These are phyloP conservation scores for Nicotiana tabacum DNA, from an alignment of 257 asterid species.

Conservation along the genomic window DNA sequence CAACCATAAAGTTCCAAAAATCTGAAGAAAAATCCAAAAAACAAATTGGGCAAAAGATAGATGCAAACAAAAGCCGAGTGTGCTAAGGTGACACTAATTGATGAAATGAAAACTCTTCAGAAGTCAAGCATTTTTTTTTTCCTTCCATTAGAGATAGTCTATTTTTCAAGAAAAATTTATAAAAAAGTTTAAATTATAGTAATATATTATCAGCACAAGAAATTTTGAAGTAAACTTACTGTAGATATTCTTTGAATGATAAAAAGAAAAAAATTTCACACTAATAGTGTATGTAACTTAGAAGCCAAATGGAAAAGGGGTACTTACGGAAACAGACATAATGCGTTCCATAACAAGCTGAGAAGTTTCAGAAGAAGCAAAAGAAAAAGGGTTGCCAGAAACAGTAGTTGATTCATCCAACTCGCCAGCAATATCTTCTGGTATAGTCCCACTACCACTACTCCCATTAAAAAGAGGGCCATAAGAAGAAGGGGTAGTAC, in stretches of 20 bases:
- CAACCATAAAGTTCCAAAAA: conserved; percentile 4
- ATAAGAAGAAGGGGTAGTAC: background rate
- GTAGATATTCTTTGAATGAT: no score
- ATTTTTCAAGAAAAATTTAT: no score
- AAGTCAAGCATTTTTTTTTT: no score
- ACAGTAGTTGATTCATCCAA: conserved; percentile 43
- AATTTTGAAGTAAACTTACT: no score
- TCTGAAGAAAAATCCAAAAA: background rate
- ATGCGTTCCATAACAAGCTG: conserved; percentile 94
- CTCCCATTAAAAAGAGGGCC: conserved; percentile 10
- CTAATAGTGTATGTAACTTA: no score
- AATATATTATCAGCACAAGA: no score
- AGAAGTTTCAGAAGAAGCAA: conserved; percentile 78
- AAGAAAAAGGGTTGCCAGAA: conserved; percentile 82
- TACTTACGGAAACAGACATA: conserved; percentile 93
- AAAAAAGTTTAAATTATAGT: no score
- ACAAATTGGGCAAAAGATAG: background rate
- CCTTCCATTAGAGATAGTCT: no score
- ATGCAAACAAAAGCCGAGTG: background rate
- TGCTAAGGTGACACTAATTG: background rate
- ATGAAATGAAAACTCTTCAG: background rate
- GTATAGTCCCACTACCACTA: conserved; percentile 38
- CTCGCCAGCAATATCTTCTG: conserved; percentile 54
- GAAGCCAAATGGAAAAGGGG: no score
- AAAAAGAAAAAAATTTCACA: no score